These are phyloP conservation scores for Fomitiporia mediterranea DNA, from an alignment of 1,284 basidiomycete genomes.

Conservation along the genomic window DNA sequence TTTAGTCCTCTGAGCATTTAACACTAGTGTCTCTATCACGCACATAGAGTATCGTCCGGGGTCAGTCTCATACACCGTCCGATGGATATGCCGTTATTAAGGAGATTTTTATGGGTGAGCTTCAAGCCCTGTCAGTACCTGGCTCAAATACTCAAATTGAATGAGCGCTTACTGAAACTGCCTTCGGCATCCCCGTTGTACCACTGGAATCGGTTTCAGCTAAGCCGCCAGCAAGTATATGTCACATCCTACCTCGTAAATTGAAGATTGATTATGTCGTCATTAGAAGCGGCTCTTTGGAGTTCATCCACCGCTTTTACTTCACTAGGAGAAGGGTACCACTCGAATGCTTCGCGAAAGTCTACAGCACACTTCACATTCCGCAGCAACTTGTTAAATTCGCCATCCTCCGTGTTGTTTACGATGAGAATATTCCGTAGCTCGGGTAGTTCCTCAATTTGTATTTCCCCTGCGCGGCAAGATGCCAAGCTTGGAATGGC, in stretches of 20 bases:
- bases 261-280: constrained; percentile 78
- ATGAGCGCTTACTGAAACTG: constrained; percentile 55
- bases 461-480: constrained; percentile 51
- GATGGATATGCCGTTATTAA: constrained; percentile 75
- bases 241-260: constrained; percentile 71
- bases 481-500: constrained; percentile 55
- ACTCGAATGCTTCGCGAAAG: constrained; percentile 62
- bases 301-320: constrained; percentile 38
- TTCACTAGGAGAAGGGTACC: constrained; percentile 49
- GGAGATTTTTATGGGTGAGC: constrained; percentile 72
- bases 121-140: constrained; percentile 26
- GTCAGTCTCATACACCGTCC: constrained; percentile 67
- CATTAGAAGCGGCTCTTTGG: constrained; percentile 39
- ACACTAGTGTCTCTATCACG: constrained; percentile 25
- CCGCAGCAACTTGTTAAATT: constrained; percentile 39
- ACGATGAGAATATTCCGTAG: constrained; percentile 68
- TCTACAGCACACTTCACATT: constrained; percentile 51
- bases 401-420: constrained; percentile 47
- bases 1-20: neutral
- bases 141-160: neutral
- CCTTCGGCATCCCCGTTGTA: constrained; percentile 75
- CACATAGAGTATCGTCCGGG: constrained; percentile 61
- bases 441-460: constrained; percentile 54
- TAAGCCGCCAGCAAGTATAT: no score
- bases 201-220: constrained; percentile 42